Percentiles rank a stretch among this genome's conserved stretches.
Evolutionary conservation across 2,329 filamentous ascomycete genomes (phyloP).

Genomic region (Colletotrichum sp.): DNA sequence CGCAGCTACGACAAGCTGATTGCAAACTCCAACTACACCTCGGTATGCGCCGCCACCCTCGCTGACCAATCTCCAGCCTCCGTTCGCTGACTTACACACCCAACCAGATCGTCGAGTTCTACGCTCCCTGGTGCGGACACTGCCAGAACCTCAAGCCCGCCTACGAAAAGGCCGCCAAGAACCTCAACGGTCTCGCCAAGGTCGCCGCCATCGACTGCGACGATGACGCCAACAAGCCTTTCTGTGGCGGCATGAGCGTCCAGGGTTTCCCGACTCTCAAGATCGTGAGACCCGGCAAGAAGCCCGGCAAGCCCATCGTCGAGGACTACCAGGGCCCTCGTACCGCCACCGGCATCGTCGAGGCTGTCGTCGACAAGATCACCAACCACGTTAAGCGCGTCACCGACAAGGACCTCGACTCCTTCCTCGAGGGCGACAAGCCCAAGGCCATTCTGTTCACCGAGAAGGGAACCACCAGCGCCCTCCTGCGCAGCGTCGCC

Average conservation of each 20-base stretch:
- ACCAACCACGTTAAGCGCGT: constrained; percentile 88
- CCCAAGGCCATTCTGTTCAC: constrained; percentile 92
- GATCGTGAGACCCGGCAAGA: constrained; percentile 86
- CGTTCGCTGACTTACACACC: not conserved
- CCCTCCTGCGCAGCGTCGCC: constrained; percentile 81
- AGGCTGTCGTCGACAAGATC: constrained; percentile 85
- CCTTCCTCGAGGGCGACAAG: constrained; percentile 73
- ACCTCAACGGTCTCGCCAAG: constrained; percentile 88
- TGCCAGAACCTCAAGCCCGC: constrained; percentile 95
- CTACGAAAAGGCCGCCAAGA: constrained; percentile 92
- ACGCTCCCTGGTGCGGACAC: constrained; percentile 97
- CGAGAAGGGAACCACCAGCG: constrained; percentile 87
- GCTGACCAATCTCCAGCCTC: not conserved
- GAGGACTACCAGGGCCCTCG: constrained; percentile 91
- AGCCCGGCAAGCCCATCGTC: constrained; percentile 74
- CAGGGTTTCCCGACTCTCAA: constrained; percentile 97
- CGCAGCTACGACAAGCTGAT: constrained; percentile 85
- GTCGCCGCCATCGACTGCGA: constrained; percentile 96
- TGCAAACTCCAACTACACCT: constrained; percentile 87
- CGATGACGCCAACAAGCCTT: constrained; percentile 86
- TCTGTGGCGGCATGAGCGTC: constrained; percentile 86
- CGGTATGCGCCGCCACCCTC: constrained; percentile 55
- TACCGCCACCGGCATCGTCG: constrained; percentile 84
- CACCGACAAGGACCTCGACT: constrained; percentile 78
- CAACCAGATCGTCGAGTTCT: constrained; percentile 76